phyloP scores from a whole-genome alignment of 208 protist genomes.

The Leishmania mexicana region DNA sequence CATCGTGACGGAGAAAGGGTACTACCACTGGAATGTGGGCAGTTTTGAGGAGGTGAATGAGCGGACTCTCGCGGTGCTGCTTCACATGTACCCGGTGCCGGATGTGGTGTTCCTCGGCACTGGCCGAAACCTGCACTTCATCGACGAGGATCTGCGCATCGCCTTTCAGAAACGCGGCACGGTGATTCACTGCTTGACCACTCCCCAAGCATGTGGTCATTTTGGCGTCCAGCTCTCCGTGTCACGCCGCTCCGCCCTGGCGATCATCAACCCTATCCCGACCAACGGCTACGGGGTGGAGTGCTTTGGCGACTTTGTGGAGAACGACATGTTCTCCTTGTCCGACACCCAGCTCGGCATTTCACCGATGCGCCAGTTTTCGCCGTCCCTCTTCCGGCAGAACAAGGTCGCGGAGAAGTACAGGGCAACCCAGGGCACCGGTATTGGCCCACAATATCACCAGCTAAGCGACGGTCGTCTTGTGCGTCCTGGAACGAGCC shows the following conservation, averaged over 20 bases:
- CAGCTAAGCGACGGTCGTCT: constrained; percentile 81
- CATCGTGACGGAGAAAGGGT: constrained; percentile 87
- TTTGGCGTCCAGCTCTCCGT: constrained; percentile 87
- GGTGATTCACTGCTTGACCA: constrained; percentile 87
- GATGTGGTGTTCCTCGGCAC: constrained; percentile 90
- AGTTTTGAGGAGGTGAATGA: constrained; percentile 90
- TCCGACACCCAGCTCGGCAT: constrained; percentile 87
- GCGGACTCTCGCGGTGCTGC: constrained; percentile 77
- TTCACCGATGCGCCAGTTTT: constrained; percentile 79
- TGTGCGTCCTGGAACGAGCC: constrained; percentile 81
- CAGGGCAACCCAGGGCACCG: constrained; percentile 84
- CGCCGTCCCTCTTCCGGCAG: constrained; percentile 59
- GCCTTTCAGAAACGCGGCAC: constrained; percentile 88
- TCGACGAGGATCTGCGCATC: constrained; percentile 88
- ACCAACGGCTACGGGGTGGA: constrained; percentile 89
- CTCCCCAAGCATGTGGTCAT: constrained; percentile 81
- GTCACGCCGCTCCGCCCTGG: constrained; percentile 75
- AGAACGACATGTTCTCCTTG: constrained; percentile 90
- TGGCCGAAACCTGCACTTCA: constrained; percentile 85
- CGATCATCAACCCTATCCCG: constrained; percentile 87
- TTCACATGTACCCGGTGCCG: constrained; percentile 88
- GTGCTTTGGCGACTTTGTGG: constrained; percentile 91
- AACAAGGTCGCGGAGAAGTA: constrained; percentile 90
- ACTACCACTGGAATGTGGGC: constrained; percentile 90
- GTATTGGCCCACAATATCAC: constrained; percentile 84